Evolutionary conservation across 495 filamentous ascomycete genomes (phyloP).

Genomic region (Daldinia vernicosa): DNA sequence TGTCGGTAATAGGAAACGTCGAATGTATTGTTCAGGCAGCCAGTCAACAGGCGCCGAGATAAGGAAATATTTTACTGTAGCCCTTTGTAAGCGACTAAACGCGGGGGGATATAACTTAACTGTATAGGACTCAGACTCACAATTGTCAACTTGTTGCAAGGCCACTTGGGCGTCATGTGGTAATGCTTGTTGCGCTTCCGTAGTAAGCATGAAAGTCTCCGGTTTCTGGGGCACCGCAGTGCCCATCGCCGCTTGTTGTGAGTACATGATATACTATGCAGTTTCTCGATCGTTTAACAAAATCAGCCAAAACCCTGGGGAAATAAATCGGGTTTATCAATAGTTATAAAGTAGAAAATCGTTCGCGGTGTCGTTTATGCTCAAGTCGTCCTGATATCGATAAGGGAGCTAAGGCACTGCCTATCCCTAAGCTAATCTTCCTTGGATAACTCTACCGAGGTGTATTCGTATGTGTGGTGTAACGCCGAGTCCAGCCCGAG

Average conservation of each 20-base stretch:
- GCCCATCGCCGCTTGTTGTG: constrained; percentile 62
- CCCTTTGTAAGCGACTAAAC: constrained; percentile 35
- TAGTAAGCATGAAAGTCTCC: constrained; percentile 97
- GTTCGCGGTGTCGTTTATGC: constrained; percentile 37
- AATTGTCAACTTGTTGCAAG: constrained; percentile 96
- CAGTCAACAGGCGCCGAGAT: constrained; percentile 98
- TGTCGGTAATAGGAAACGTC: constrained; percentile 92
- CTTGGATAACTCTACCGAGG: constrained; percentile 12
- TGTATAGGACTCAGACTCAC: constrained; percentile 65
- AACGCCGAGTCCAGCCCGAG: constrained; percentile 48
- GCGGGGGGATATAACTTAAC: background rate
- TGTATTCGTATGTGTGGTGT: constrained; percentile 27
- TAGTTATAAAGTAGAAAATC: constrained; percentile 23
- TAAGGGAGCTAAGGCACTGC: constrained; percentile 41
- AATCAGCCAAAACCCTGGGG: constrained; percentile 4
- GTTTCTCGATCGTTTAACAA: constrained; percentile 14
- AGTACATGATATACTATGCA: constrained; percentile 57
- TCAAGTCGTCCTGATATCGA: constrained; percentile 33
- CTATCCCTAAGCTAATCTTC: constrained; percentile 17
- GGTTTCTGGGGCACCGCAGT: constrained; percentile 75
- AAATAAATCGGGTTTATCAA: constrained; percentile 12
- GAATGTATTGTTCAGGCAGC: constrained; percentile 95
- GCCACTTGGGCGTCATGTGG: constrained; percentile 97
- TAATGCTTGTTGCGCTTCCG: constrained; percentile 92
- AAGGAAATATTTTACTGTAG: constrained; percentile 97